These are phyloP conservation scores for Mycena sp. DNA, from an alignment of 1,284 basidiomycete species.

Conservation along the genomic window DNA sequence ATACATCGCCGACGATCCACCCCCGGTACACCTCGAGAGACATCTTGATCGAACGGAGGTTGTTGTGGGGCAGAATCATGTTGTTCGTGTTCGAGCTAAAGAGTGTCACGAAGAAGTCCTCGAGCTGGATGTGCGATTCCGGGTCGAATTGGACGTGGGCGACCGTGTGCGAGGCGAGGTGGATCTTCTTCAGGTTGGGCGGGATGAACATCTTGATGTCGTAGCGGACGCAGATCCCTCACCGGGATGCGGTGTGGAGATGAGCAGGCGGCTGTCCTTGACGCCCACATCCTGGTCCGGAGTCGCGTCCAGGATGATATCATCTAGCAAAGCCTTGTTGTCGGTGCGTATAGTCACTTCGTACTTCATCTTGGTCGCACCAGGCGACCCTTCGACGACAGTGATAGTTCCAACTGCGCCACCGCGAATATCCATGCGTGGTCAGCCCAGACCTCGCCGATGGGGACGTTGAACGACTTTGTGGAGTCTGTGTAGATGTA, in stretches of 20 bases:
- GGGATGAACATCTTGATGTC: slow-evolving; percentile 63
- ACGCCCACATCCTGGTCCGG: slow-evolving; percentile 42
- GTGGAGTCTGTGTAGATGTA: slow-evolving; percentile 52
- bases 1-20: slow-evolving; percentile 68
- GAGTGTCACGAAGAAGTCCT: slow-evolving; percentile 56
- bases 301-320: slow-evolving; percentile 18
- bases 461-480: slow-evolving; percentile 46
- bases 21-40: slow-evolving; percentile 58
- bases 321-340: slow-evolving; percentile 50
- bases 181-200: slow-evolving; percentile 54
- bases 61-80: slow-evolving; percentile 55
- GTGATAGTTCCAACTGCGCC: slow-evolving; percentile 60
- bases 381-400: slow-evolving; percentile 52
- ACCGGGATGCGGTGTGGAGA: slow-evolving; percentile 46
- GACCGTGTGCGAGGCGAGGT: slow-evolving; percentile 50
- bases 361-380: slow-evolving; percentile 55
- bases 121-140: slow-evolving; percentile 52
- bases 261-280: slow-evolving; percentile 47
- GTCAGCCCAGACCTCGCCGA: slow-evolving; percentile 46
- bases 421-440: slow-evolving; percentile 59
- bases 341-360: slow-evolving; percentile 57
- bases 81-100: slow-evolving; percentile 47
- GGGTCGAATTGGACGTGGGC: slow-evolving; percentile 61
- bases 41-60: slow-evolving; percentile 50
- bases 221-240: slow-evolving; percentile 58